Conservation (phyloP, 2,329 filamentous ascomycete genomes). For the Cytospora schulzeri region DNA sequence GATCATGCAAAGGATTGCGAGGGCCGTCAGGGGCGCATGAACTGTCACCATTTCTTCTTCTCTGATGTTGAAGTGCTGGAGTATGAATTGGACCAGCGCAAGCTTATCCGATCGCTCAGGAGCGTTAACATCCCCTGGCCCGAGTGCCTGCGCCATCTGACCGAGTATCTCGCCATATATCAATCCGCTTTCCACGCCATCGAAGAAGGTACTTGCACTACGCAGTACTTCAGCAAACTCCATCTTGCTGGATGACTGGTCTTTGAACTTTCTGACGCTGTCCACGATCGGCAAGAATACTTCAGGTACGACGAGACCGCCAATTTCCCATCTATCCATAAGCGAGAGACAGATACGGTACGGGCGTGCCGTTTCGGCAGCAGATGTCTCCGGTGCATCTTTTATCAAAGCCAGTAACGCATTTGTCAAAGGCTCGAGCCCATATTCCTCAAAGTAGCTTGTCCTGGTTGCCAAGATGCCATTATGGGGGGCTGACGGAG, state of each 20-base stretch:
- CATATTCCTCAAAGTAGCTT: constrained; percentile 81
- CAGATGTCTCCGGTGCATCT: constrained; percentile 49
- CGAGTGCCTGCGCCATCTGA: constrained; percentile 64
- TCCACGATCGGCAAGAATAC: constrained; percentile 85
- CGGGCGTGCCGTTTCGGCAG: constrained; percentile 75
- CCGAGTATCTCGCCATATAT: constrained; percentile 84
- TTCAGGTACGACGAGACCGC: constrained; percentile 82
- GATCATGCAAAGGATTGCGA: constrained; percentile 66
- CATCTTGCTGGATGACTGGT: constrained; percentile 61
- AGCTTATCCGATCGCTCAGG: constrained; percentile 64
- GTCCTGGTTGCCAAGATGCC: constrained; percentile 60
- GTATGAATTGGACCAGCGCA: constrained; percentile 76
- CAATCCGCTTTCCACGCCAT: constrained; percentile 90
- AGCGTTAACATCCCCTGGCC: constrained; percentile 45
- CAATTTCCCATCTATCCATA: constrained; percentile 99
- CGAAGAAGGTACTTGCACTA: constrained; percentile 95
- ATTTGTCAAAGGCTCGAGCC: constrained; percentile 71
- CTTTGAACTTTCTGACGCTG: constrained; percentile 76
- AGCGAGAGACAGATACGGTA: constrained; percentile 91
- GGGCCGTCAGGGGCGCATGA: constrained; percentile 75
- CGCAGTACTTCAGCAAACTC: constrained; percentile 85
- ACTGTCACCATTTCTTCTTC: constrained; percentile 94
- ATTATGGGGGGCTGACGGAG: constrained; percentile 46
- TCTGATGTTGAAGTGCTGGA: constrained; percentile 85
- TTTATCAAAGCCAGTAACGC: constrained; percentile 75